Evolutionary conservation across 2,329 filamentous ascomycete species (phyloP).

Genomic region (Paecilomyces formosus): DNA sequence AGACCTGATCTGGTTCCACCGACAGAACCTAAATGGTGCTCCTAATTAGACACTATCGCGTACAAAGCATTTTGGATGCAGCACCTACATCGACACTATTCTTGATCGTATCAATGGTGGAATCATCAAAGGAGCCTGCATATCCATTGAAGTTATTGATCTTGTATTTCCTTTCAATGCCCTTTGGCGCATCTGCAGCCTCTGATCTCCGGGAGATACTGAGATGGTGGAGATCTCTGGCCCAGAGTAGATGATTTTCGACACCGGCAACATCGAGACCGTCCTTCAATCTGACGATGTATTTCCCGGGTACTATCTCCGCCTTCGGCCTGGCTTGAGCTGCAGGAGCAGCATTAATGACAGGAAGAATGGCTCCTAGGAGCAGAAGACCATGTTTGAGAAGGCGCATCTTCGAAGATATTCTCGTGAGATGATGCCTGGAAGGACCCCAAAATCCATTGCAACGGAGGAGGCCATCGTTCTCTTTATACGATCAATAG

Average conservation of each 20-base stretch:
- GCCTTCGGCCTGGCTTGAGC: neutral
- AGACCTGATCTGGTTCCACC: conserved; percentile 18
- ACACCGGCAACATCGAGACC: conserved; percentile 22
- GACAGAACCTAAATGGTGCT: conserved; percentile 12
- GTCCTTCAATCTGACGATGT: conserved; percentile 17
- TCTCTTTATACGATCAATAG: no score
- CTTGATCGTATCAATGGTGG: conserved; percentile 33
- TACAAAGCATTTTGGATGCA: conserved; percentile 1
- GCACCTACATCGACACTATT: conserved; percentile 23
- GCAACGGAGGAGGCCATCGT: no score
- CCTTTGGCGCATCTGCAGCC: conserved; percentile 11
- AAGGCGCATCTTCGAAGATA: neutral
- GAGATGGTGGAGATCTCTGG: conserved; percentile 27
- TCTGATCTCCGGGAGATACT: conserved; percentile 27
- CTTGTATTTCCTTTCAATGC: conserved; percentile 36
- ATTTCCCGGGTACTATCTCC: conserved; percentile 14
- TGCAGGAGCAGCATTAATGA: neutral
- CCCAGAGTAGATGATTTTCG: conserved; percentile 21
- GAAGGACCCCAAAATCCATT: neutral
- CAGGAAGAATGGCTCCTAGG: neutral
- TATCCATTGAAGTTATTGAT: conserved; percentile 39
- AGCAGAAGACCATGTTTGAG: neutral
- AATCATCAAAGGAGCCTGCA: conserved; percentile 37
- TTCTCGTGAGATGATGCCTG: neutral
- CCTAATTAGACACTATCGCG: neutral